A percentile compares a stretch with the other conserved stretches of the same genome.
Evolutionary conservation across 352 stramenopile species (phyloP).

Genomic region (Phytophthora brassicae): DNA sequence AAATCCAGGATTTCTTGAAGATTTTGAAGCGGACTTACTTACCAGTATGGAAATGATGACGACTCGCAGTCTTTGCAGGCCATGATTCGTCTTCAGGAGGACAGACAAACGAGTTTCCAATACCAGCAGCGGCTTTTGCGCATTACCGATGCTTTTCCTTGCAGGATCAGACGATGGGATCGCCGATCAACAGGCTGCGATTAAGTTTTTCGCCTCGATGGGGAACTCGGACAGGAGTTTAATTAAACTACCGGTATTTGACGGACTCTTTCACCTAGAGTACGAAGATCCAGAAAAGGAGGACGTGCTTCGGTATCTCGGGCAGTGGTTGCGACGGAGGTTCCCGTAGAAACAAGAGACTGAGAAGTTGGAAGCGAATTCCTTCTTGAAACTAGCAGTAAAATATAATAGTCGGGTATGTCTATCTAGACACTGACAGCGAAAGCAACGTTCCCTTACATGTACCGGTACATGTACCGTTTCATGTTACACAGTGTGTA

Average conservation of each 20-base stretch:
- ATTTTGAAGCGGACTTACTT: conserved; percentile 39
- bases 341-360: conserved; percentile 21
- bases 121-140: conserved; percentile 25
- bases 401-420: too few species aligned
- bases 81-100: conserved; percentile 38
- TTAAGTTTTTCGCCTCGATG: conserved; percentile 49
- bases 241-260: conserved; percentile 65
- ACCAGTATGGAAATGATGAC: conserved; percentile 42
- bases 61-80: conserved; percentile 37
- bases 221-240: conserved; percentile 55
- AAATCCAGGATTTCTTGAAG: conserved; percentile 38
- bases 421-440: too few species aligned
- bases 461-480: too few species aligned
- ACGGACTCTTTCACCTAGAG: conserved; percentile 55
- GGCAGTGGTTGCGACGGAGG: conserved; percentile 37
- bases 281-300: conserved; percentile 62
- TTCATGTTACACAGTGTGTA: too few species aligned
- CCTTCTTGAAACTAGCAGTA: too few species aligned
- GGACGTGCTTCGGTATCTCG: conserved; percentile 45
- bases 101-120: conserved; percentile 29
- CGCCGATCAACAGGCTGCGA: conserved; percentile 40
- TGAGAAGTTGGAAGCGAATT: conserved; percentile 1
- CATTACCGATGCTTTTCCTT: conserved; percentile 37
- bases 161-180: conserved; percentile 49
- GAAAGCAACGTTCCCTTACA: too few species aligned